phyloP scores from a whole-genome alignment of 257 asterid genomes.

The Solanum phureja region DNA sequence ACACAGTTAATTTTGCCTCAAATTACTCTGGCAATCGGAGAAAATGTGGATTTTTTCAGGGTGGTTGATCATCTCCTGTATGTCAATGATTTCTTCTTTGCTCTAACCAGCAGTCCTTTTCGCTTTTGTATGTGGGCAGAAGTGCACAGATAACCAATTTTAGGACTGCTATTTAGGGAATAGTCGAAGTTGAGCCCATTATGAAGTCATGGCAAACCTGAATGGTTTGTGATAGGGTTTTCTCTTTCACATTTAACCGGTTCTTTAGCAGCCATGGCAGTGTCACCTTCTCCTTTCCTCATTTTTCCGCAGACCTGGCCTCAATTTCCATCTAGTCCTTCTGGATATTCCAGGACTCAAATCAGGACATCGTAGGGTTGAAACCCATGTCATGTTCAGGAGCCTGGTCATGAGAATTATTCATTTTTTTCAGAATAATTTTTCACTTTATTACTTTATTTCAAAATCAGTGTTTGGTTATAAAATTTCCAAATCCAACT shows the following conservation, averaged over 20 bases:
- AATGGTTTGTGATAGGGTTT: neutral
- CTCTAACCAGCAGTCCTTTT: neutral
- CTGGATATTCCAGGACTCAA: neutral
- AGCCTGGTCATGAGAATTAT: neutral
- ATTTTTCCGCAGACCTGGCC: neutral
- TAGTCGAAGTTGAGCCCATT: neutral
- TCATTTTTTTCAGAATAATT: neutral
- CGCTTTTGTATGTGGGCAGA: neutral
- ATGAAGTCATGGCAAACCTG: neutral
- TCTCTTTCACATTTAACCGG: neutral
- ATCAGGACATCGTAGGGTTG: neutral
- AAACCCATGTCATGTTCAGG: neutral
- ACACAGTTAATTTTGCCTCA: neutral
- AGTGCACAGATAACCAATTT: neutral
- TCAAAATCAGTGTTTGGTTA: neutral
- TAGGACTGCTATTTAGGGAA: neutral
- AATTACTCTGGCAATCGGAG: neutral
- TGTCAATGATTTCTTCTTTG: neutral
- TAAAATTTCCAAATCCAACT: neutral
- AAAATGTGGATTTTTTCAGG: neutral
- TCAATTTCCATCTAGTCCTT: neutral
- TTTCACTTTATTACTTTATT: neutral
- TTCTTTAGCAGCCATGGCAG: neutral
- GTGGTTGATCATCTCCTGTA: neutral
- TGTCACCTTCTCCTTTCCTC: neutral